These are phyloP conservation scores for Saccharomyces hybrid DNA, from an alignment of 1,139 yeast species.

Conservation along the genomic window DNA sequence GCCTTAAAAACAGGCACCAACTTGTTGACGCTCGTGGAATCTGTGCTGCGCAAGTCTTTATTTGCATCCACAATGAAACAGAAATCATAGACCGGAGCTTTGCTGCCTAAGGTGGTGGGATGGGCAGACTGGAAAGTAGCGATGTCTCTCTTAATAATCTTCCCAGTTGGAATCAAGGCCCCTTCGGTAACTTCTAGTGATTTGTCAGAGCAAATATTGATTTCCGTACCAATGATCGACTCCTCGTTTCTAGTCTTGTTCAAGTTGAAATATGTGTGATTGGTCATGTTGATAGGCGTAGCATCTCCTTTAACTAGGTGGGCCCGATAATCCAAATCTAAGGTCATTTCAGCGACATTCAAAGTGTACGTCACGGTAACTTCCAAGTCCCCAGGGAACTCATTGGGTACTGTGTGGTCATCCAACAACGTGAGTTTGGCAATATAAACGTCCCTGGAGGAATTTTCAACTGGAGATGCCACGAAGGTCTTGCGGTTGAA, in stretches of 20 bases:
- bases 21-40: slow-evolving; percentile 29
- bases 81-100: slow-evolving; percentile 37
- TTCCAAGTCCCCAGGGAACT: slow-evolving; percentile 8
- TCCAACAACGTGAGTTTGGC: background rate
- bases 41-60: slow-evolving; percentile 36
- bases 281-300: background rate
- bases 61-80: slow-evolving; percentile 41
- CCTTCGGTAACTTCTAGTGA: slow-evolving; percentile 35
- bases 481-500: no score
- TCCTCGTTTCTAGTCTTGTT: slow-evolving; percentile 13
- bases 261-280: background rate
- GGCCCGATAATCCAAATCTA: slow-evolving; percentile 43
- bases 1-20: slow-evolving; percentile 39
- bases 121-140: background rate
- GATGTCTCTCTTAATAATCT: slow-evolving; percentile 26
- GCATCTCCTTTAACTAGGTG: slow-evolving; percentile 4
- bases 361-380: slow-evolving; percentile 8
- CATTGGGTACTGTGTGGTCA: background rate
- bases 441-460: background rate
- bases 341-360: slow-evolving; percentile 20
- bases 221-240: slow-evolving; percentile 16
- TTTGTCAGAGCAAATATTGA: slow-evolving; percentile 27
- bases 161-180: slow-evolving; percentile 46
- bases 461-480: slow-evolving; percentile 30
- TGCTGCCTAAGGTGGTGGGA: background rate